These are phyloP conservation scores for Termitomyces sp. DNA, from an alignment of 768 basidiomycete genomes.

Conservation along the genomic window DNA sequence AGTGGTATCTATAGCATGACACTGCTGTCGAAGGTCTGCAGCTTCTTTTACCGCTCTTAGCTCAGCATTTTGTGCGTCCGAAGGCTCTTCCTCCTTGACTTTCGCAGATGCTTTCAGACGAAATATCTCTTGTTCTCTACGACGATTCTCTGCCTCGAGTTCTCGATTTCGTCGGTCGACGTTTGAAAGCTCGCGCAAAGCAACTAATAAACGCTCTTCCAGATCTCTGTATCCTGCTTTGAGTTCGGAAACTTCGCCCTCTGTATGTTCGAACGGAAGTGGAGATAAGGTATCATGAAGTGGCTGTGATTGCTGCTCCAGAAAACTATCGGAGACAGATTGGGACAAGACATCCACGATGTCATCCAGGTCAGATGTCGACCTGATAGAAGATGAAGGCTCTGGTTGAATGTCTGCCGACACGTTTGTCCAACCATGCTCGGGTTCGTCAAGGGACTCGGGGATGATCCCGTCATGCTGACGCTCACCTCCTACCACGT, in stretches of 20 bases:
- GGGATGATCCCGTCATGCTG: background rate
- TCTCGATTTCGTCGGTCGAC: conserved; percentile 4
- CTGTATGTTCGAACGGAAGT: too few species aligned
- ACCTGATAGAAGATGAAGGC: background rate
- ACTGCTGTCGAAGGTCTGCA: background rate
- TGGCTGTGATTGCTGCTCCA: background rate
- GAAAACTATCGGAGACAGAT: background rate
- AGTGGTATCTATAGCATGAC: background rate
- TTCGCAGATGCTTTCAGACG: background rate
- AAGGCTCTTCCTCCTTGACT: background rate
- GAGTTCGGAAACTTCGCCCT: background rate
- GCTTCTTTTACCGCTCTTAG: background rate
- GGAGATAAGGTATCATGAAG: background rate
- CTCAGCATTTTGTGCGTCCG: background rate
- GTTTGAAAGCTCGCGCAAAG: conserved; percentile 1
- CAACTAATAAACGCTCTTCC: background rate
- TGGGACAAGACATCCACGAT: background rate
- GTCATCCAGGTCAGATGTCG: background rate
- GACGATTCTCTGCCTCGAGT: conserved; percentile 6
- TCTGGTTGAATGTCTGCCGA: background rate
- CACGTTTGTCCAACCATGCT: background rate
- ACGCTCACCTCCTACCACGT: background rate
- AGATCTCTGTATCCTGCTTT: background rate
- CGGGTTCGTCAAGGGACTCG: background rate
- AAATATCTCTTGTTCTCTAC: background rate